Evolutionary conservation across 257 asterid genomes (phyloP).

Genomic region (Petunia secreta): DNA sequence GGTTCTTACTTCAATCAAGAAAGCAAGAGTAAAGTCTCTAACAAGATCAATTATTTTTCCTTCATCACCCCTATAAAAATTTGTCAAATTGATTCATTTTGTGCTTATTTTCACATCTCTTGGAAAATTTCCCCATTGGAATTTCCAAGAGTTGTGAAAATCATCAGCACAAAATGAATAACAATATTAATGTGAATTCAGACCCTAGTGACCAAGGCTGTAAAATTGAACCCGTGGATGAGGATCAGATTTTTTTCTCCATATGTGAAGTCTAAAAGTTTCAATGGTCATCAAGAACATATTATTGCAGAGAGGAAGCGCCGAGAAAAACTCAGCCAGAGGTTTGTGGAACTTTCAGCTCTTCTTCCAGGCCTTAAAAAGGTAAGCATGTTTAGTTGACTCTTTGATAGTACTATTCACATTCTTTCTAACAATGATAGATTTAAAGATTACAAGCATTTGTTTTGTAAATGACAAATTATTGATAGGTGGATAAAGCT

Average conservation of each 20-base stretch:
- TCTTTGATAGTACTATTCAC: too few relatives aligned
- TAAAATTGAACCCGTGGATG: constrained; percentile 12
- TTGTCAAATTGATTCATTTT: too few relatives aligned
- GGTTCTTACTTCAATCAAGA: background rate
- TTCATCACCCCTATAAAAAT: background rate
- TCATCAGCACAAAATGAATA: background rate
- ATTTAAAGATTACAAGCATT: background rate
- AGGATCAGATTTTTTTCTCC: background rate
- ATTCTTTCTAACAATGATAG: too few relatives aligned
- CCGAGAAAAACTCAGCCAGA: constrained; percentile 46
- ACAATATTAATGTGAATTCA: background rate
- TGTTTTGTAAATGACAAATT: background rate
- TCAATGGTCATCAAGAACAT: constrained; percentile 28
- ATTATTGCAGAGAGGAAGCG: constrained; percentile 50
- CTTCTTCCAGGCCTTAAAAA: constrained; percentile 51
- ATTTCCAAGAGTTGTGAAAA: background rate
- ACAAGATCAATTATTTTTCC: background rate
- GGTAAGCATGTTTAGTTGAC: constrained; percentile 29
- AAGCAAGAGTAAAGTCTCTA: background rate
- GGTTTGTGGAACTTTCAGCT: constrained; percentile 44
- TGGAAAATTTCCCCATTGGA: background rate
- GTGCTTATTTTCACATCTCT: too few relatives aligned
- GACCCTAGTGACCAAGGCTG: background rate
- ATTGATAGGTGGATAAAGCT: constrained; percentile 44
- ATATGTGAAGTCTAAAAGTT: background rate